Base-by-base conservation (phyloP, 768 basidiomycete genomes). In the Cystofilobasidium bisporidii region DNA sequence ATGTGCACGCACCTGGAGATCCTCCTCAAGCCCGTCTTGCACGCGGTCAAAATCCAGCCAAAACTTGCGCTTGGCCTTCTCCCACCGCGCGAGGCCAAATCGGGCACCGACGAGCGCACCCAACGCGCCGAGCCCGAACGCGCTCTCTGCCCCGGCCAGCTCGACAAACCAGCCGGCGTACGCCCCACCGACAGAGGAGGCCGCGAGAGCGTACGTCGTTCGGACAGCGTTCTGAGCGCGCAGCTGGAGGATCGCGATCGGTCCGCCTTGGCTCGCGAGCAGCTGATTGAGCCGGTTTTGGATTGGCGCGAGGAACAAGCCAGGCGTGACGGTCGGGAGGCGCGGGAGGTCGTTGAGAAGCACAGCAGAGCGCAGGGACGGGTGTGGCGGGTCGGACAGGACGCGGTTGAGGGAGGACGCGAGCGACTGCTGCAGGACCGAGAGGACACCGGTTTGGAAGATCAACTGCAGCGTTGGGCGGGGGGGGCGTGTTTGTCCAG, bases 71-170 rank as follows among this genome's bases (percentile, higher is more conserved):
- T 86, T 86, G 3, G 84, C 83, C 71, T 80, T 82, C 65, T 88
- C 86, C 86, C 87, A 89, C 67, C 79, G 79, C 17, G 83, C 82
- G 8, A 86, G 79, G 1, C 81, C 82, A 85, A 85, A 87, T 48
- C 86, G 78, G 48, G 87, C 69, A 56, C 83, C 81, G 3, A 76
- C 71, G 9, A 81, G 74, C 0, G 81, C 79, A 24, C 80, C 77
- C 15, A 90, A 26, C 5, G 24, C 28, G 12, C 30, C 62, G 17
- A 53, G 32, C 11, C 41, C 60, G 14, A 30, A 3, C 26, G 40
- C 60, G 11, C 33, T 9, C 41, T 61, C 41, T 6, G 24, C 26
- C 12, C 41, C 26, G 4, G 41, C 38, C 12, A 45, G 17, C 11
- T 56, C 53, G 5, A 18, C 53, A 15, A 56, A 5, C 53, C 53